Base-by-base conservation (phyloP, 768 basidiomycete species). In the Basidioascus undulatus region DNA sequence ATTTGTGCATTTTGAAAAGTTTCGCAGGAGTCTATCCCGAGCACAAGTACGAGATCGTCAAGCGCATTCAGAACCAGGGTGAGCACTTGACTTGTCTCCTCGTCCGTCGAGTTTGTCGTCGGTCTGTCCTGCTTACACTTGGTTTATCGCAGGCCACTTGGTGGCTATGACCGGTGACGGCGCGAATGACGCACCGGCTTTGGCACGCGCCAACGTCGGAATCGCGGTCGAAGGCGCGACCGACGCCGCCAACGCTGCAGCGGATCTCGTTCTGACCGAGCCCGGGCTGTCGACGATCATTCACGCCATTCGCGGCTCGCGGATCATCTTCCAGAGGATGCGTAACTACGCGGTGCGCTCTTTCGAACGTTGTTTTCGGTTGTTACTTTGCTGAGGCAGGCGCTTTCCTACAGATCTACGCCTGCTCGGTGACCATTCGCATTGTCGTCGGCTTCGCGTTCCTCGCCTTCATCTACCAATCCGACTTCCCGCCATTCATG, bases 401-500 rank as follows among this genome's bases (percentile, higher is more conserved):
- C n/a, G n/a, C n/a, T n/a, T n/a, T n/a, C n/a, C n/a, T n/a, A n/a
- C n/a, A n/a, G n/a, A n/a, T n/a, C n/a, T 55, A 56, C 54, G 57
- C 57, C 37, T 58, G 57, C 46, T 56, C 57, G 45, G 56, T 57
- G 45, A 94, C 87, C 46, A 92, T 92, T 62, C 87, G 87, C 76
- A 89, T 94, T 59, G 87, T 94, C 49, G 80, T 92, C 51, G 89
- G 81, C 62, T 94, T 96, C 62, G 74, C 84, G 46, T 74, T 92
- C 64, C 67, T 96, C 57, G 80, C 83, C 33, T 94, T 94, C 59
- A 76, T 75, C 28, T 96, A 86, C 74, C 72, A 76, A 66, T 86
- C 87, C 62, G 79, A 92, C 61, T 96, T 96, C 83, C 89, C 89
- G 49, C 84, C 89, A 10, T 96, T 96, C 72, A 96, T 94, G 89